Evolutionary conservation across 352 stramenopile genomes (phyloP).

Genomic region (Blastocystis sp.): DNA sequence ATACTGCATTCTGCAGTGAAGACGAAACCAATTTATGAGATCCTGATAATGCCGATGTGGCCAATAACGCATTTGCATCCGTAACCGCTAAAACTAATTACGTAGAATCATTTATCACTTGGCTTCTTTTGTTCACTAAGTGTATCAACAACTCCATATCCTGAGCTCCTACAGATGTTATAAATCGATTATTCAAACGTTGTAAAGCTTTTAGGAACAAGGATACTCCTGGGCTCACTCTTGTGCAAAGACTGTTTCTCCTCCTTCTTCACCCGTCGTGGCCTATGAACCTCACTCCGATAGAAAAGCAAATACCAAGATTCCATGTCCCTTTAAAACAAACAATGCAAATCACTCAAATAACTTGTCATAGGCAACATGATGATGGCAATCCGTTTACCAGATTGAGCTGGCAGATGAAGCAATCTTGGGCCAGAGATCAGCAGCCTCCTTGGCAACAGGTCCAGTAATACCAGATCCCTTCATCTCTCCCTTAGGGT

Average conservation of each 20-base stretch:
- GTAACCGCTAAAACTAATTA: not conserved
- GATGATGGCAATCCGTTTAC: constrained; percentile 72
- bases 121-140: not conserved
- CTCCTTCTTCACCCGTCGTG: not conserved
- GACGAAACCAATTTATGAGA: not conserved
- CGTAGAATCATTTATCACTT: not conserved
- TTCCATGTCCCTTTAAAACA: constrained; percentile 29
- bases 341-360: constrained; percentile 60
- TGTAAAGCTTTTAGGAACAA: not conserved
- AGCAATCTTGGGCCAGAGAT: constrained; percentile 99
- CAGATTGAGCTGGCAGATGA: constrained; percentile 98
- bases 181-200: not conserved
- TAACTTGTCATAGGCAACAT: not conserved
- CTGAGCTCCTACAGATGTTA: not conserved
- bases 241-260: not conserved
- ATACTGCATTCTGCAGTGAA: not conserved
- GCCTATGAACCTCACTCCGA: not conserved
- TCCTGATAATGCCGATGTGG: not conserved
- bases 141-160: not conserved
- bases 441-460: constrained; percentile 98
- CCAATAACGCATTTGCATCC: not conserved
- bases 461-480: constrained; percentile 96
- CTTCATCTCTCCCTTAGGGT: constrained; percentile 99
- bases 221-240: not conserved
- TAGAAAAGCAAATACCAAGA: not conserved